Evolutionary conservation across 2,329 filamentous ascomycete genomes (phyloP).

Genomic region (Mycocentrospora acerina): DNA sequence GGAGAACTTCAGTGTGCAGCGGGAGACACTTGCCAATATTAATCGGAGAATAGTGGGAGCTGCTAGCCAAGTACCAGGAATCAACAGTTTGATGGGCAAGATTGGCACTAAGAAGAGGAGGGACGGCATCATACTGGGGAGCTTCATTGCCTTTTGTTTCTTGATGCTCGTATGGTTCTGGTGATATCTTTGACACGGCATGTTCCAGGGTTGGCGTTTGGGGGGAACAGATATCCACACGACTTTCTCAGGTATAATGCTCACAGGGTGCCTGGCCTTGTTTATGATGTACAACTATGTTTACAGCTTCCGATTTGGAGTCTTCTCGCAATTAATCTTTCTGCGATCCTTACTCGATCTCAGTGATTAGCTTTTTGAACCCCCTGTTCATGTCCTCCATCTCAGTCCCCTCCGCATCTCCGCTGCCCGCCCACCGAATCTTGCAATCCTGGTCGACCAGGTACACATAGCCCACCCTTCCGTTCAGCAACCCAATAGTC

Average conservation of each 20-base stretch:
- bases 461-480: conserved; percentile 92
- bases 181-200: conserved; percentile 14
- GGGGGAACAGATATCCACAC: conserved; percentile 31
- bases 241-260: conserved; percentile 15
- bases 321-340: conserved; percentile 8
- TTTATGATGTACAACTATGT: conserved; percentile 36
- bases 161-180: conserved; percentile 70
- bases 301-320: conserved; percentile 14
- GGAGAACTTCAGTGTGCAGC: conserved; percentile 83
- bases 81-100: conserved; percentile 87
- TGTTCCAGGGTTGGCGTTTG: conserved; percentile 20
- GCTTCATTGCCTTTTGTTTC: conserved; percentile 90
- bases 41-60: conserved; percentile 87
- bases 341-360: conserved; percentile 12
- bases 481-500: conserved; percentile 72
- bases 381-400: conserved; percentile 66
- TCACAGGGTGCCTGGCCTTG: conserved; percentile 16
- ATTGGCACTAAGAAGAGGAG: conserved; percentile 94
- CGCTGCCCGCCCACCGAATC: conserved; percentile 93
- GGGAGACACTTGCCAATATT: conserved; percentile 84
- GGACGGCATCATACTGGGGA: conserved; percentile 89
- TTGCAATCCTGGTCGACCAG: conserved; percentile 83
- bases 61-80: conserved; percentile 86
- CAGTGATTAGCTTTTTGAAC: conserved; percentile 59
- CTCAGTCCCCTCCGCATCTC: conserved; percentile 65